Evolutionary conservation across 345 rosid species (phyloP).

Genomic region (Cardamine chenopodiifolia): DNA sequence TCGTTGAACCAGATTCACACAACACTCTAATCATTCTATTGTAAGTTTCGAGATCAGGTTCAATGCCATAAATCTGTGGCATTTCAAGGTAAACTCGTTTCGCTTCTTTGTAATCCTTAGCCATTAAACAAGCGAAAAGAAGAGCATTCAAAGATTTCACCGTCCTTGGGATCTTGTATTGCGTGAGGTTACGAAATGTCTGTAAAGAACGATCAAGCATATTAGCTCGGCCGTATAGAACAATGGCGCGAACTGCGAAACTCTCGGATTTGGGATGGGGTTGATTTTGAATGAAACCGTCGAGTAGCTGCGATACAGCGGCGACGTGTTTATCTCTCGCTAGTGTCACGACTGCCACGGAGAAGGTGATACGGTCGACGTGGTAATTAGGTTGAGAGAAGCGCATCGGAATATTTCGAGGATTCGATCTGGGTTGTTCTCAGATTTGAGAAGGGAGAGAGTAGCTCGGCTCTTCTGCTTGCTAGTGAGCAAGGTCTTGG

Average conservation of each 20-base stretch:
- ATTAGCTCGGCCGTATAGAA: conserved; percentile 77
- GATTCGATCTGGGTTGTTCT: conserved; percentile 69
- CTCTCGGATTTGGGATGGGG: conserved; percentile 62
- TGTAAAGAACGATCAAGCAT: conserved; percentile 69
- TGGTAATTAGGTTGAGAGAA: conserved; percentile 58
- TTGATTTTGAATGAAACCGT: conserved; percentile 58
- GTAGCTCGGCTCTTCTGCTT: conserved; percentile 62
- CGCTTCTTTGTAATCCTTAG: conserved; percentile 56
- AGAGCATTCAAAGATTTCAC: conserved; percentile 70
- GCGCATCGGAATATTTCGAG: conserved; percentile 77
- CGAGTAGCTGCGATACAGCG: conserved; percentile 55
- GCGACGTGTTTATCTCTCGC: conserved; percentile 53
- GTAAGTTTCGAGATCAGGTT: conserved; percentile 65
- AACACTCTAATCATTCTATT: conserved; percentile 62
- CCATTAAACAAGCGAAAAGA: conserved; percentile 59
- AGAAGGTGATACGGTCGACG: conserved; percentile 66
- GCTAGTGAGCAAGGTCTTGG: conserved; percentile 49
- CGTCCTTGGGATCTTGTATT: conserved; percentile 48
- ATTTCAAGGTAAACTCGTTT: conserved; percentile 64
- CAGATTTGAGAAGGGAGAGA: conserved; percentile 69
- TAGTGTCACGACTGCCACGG: conserved; percentile 69
- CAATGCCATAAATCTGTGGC: conserved; percentile 52
- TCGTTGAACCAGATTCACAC: conserved; percentile 61
- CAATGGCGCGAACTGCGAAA: conserved; percentile 60
- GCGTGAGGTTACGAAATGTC: conserved; percentile 56